Evolutionary conservation across 2,329 filamentous ascomycete genomes (phyloP).

Genomic region (Thermomyces lanuginosus): DNA sequence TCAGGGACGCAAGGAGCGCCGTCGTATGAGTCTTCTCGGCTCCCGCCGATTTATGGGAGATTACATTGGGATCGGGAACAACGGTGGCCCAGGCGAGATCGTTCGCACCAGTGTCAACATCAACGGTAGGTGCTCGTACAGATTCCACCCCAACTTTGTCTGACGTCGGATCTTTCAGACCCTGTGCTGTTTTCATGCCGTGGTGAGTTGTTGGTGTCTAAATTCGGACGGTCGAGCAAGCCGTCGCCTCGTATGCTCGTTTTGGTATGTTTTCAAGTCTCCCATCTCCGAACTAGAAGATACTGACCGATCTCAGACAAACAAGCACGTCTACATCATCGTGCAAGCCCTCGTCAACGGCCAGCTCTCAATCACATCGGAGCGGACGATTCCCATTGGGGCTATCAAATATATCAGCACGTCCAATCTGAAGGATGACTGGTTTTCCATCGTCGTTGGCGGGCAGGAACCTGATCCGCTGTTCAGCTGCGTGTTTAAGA

Average conservation of each 20-base stretch:
- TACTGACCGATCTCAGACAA: slow-evolving; percentile 36
- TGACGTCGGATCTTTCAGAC: too few relatives aligned
- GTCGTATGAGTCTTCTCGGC: slow-evolving; percentile 78
- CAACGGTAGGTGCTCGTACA: slow-evolving; percentile 44
- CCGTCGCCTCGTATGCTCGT: slow-evolving; percentile 71
- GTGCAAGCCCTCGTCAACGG: slow-evolving; percentile 69
- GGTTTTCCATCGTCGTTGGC: slow-evolving; percentile 87
- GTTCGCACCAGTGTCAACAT: slow-evolving; percentile 62
- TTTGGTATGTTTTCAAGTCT: slow-evolving; percentile 29
- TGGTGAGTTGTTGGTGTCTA: slow-evolving; percentile 76
- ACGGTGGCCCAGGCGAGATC: slow-evolving; percentile 61
- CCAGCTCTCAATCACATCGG: slow-evolving; percentile 63
- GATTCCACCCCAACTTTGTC: too few relatives aligned
- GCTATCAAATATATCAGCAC: slow-evolving; percentile 75
- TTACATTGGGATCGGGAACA: slow-evolving; percentile 76
- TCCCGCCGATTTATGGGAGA: slow-evolving; percentile 88
- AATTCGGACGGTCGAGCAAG: slow-evolving; percentile 93
- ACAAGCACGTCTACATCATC: slow-evolving; percentile 74
- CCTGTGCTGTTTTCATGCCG: slow-evolving; percentile 76
- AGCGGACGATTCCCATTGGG: slow-evolving; percentile 66
- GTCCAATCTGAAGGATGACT: slow-evolving; percentile 78
- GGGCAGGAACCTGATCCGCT: slow-evolving; percentile 90
- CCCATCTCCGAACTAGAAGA: not conserved
- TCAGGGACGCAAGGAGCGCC: slow-evolving; percentile 71
- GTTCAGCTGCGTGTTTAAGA: slow-evolving; percentile 86